Evolutionary conservation across 2,329 filamentous ascomycete species (phyloP), one percentile per base, ranked within the genome.

Genomic region (Xylariaceae sp.): DNA sequence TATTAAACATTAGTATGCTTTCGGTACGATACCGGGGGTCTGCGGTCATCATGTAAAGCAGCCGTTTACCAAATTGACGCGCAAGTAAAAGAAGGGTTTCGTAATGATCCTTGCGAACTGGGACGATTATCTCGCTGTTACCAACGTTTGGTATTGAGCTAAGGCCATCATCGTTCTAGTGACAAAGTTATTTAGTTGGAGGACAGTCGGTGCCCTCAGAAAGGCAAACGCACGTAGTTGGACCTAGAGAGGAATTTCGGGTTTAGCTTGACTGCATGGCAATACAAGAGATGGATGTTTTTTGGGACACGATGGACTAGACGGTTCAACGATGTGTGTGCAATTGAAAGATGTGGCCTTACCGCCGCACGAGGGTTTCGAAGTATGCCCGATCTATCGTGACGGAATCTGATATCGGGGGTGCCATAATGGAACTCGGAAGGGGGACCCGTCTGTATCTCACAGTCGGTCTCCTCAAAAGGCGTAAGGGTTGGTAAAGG

Each of bases 341-440:
- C 9, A 12, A 12, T 27, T 30, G 9, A 46, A 27, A n/a, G 26
- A n/a, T 32, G 8, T 40, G 26, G 32, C 19, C 77, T 73, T 70
- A 87, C 85, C 81, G 79, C 66, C 79, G 76, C 51, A 85, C 65
- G 46, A 87, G 73, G 54, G 81, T 80, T 63, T 86, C 79, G 62
- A 86, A 81, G 70, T 86, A 81, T 48, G 71, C 68, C 64, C 78
- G 81, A 59, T 81, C 80, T 60, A 86, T 76, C 7, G 81, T 84
- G 49, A 86, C 77, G 60, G 75, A 71, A 40, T 57, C 51, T 46
- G 47, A 35, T 30, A 43, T 48, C 19, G 58, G 54, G 44, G 60
- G 48, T 40, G 64, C 62, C 68, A 70, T 70, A 27, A 37, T 47
- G 26, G 48, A 42, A 11, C 42, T 35, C 4, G 35, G 50, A 11